Conservation (phyloP, 2,329 filamentous ascomycete species). For the Diaporthe velutina region DNA sequence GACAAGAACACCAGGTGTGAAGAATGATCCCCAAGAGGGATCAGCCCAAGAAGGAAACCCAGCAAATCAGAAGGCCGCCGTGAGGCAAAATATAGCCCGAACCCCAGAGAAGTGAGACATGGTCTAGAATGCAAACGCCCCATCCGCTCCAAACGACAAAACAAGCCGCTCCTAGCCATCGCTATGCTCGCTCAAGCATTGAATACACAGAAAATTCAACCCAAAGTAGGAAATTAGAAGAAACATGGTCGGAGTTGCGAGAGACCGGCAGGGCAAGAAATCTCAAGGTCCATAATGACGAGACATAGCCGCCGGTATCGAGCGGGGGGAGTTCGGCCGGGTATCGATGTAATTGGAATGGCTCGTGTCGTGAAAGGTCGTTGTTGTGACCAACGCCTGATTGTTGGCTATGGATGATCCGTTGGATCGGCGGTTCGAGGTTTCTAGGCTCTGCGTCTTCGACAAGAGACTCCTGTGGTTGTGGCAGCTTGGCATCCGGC, state of each 20-base stretch:
- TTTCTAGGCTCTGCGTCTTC: constrained; percentile 33
- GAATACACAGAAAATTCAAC: constrained; percentile 31
- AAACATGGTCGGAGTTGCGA: constrained; percentile 18
- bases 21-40: neutral
- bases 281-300: constrained; percentile 10
- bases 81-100: constrained; percentile 38
- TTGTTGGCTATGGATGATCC: constrained; percentile 12
- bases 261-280: constrained; percentile 25
- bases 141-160: neutral
- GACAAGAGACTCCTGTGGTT: constrained; percentile 36
- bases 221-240: constrained; percentile 20
- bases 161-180: constrained; percentile 22
- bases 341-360: constrained; percentile 7
- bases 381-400: neutral
- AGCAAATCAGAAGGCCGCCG: constrained; percentile 33
- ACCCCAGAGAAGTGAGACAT: constrained; percentile 28
- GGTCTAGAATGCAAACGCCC: constrained; percentile 37
- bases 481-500: constrained; percentile 41
- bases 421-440: neutral
- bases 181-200: constrained; percentile 38
- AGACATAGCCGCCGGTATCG: constrained; percentile 25
- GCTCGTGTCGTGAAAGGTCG: constrained; percentile 23
- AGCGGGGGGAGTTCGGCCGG: neutral
- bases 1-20: neutral
- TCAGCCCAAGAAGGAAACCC: neutral